These are phyloP conservation scores for Eucommia ulmoides DNA, from an alignment of 257 asterid species.

Conservation along the genomic window DNA sequence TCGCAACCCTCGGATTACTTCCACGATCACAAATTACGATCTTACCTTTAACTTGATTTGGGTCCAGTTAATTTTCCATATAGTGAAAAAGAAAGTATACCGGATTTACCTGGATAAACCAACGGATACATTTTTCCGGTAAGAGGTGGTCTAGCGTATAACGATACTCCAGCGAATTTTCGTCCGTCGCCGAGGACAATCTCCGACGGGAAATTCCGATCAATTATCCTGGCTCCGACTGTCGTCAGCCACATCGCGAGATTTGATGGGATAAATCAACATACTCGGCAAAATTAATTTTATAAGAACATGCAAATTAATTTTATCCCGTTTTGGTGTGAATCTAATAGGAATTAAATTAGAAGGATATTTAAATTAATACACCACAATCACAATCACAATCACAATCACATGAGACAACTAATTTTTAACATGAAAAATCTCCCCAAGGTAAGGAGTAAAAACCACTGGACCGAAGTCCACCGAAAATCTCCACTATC, in stretches of 20 bases:
- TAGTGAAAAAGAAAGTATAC: conserved; percentile 70
- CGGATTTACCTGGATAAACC: conserved; percentile 74
- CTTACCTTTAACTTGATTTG: conserved; percentile 46
- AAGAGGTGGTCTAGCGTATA: conserved; percentile 66
- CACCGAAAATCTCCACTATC: too few species aligned
- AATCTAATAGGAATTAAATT: too few species aligned
- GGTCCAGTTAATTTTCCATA: conserved; percentile 88
- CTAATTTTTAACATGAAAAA: too few species aligned
- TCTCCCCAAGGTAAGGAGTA: too few species aligned
- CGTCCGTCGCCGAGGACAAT: conserved; percentile 55
- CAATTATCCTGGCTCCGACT: conserved; percentile 94
- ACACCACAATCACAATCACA: too few species aligned
- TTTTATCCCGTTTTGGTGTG: too few species aligned
- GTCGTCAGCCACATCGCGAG: conserved; percentile 95
- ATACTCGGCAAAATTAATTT: too few species aligned
- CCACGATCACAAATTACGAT: conserved; percentile 94
- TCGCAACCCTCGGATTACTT: conserved; percentile 82
- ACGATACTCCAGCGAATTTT: conserved; percentile 62
- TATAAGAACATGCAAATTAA: too few species aligned
- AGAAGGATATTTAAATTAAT: too few species aligned
- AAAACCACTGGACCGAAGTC: too few species aligned
- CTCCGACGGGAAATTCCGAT: conserved; percentile 77
- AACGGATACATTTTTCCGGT: conserved; percentile 63
- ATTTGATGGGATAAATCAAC: too few species aligned
- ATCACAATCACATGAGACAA: too few species aligned